Evolutionary conservation across 768 basidiomycete species (phyloP).

Genomic region (Rhodosporidiobolus odoratus): DNA sequence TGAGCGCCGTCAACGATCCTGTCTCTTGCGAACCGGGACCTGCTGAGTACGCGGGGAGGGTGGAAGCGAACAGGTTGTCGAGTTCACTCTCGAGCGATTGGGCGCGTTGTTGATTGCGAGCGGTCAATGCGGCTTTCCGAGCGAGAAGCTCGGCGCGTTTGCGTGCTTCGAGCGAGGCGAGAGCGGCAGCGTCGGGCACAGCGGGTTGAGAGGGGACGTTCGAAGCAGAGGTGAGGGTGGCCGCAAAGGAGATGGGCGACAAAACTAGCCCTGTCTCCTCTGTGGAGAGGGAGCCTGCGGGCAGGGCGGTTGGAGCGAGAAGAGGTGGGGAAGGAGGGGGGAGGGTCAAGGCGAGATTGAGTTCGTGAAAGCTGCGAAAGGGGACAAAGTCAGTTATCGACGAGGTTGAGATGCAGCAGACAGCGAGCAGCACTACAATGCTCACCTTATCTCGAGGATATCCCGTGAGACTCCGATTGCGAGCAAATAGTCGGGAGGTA

Average conservation of each 20-base stretch:
- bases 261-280: not conserved
- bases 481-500: constrained; percentile 30
- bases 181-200: not conserved
- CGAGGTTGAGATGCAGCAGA: accelerated
- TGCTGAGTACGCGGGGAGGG: not conserved
- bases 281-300: not conserved
- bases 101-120: constrained; percentile 21
- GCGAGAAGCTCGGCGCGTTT: constrained; percentile 33
- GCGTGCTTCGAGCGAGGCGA: constrained; percentile 11
- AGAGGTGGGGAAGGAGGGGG: not conserved
- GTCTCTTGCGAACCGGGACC: not conserved
- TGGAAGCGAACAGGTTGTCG: constrained; percentile 20
- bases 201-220: not conserved
- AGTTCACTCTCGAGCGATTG: constrained; percentile 25
- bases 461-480: constrained; percentile 30
- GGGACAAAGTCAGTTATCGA: not conserved
- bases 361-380: constrained; percentile 19
- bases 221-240: not conserved
- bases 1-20: not conserved
- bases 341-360: constrained; percentile 11
- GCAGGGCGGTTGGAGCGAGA: not conserved
- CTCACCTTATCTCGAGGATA: constrained; percentile 17
- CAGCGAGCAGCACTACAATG: not conserved
- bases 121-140: constrained; percentile 14
- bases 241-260: not conserved